Evolutionary conservation across 169 alveolate genomes (phyloP).

Genomic region (Eimeria brunetti): DNA sequence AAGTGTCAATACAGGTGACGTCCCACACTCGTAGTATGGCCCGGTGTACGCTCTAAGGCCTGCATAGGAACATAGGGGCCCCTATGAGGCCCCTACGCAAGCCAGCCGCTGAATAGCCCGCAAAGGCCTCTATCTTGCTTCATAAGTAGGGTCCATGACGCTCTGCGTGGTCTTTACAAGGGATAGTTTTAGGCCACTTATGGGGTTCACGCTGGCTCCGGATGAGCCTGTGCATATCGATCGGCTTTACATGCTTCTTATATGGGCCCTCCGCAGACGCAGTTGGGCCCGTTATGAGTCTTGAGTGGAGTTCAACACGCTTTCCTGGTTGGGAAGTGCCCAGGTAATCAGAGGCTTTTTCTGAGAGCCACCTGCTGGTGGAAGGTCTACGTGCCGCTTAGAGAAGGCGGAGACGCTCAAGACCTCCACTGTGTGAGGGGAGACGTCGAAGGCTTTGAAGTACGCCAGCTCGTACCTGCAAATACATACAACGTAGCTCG

Average conservation of each 20-base stretch:
- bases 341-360: background rate
- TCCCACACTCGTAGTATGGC: background rate
- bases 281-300: background rate
- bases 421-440: conserved; percentile 44
- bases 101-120: background rate
- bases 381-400: background rate
- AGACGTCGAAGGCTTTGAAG: conserved; percentile 36
- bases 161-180: background rate
- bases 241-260: background rate
- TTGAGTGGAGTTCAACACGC: background rate
- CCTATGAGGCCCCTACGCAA: background rate
- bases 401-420: conserved; percentile 43
- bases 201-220: background rate
- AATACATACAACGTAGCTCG: background rate
- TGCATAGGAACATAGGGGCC: background rate
- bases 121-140: background rate
- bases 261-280: background rate
- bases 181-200: background rate
- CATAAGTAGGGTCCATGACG: background rate
- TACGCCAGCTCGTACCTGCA: conserved; percentile 52
- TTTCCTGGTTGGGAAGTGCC: background rate
- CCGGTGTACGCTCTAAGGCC: background rate
- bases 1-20: too few species aligned
- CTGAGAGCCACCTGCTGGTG: background rate
- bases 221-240: background rate